Conservation (phyloP, 2,329 filamentous ascomycete genomes). For the Lasiodiplodia gonubiensis region DNA sequence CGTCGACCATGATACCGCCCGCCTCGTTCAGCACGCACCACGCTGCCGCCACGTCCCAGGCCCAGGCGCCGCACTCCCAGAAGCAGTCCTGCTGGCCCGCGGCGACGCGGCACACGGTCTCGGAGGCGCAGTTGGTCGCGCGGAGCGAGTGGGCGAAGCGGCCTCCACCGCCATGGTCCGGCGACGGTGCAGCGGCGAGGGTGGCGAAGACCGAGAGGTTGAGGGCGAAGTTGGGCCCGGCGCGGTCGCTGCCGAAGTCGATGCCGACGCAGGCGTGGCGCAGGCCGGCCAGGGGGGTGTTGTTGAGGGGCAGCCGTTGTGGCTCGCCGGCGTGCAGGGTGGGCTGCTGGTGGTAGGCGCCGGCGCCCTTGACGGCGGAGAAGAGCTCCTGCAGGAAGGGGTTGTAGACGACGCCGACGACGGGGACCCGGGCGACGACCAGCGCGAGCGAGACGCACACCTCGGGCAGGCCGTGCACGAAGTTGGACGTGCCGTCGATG, state of each 20-base stretch:
- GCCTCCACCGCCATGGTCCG: not conserved
- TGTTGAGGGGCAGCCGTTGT: not conserved
- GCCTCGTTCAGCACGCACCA: conserved; percentile 14
- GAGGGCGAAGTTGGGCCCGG: conserved; percentile 5
- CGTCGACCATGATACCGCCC: conserved; percentile 1
- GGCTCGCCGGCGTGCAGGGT: not conserved
- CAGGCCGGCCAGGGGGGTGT: not conserved
- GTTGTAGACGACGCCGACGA: conserved; percentile 21
- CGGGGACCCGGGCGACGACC: not conserved
- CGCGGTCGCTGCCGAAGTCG: conserved; percentile 7
- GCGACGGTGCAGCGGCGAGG: not conserved
- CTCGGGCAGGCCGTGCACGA: conserved; percentile 7
- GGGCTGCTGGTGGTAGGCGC: not conserved
- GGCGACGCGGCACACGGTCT: conserved; percentile 15
- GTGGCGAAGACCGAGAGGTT: not conserved
- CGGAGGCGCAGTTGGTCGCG: not conserved
- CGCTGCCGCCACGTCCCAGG: conserved; percentile 11
- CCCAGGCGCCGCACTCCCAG: conserved; percentile 9
- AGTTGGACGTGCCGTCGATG: conserved; percentile 24
- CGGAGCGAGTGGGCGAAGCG: conserved; percentile 7
- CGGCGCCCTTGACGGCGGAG: not conserved
- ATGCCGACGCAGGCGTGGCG: conserved; percentile 3
- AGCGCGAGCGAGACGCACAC: conserved; percentile 7
- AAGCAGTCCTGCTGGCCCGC: conserved; percentile 14
- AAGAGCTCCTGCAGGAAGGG: conserved; percentile 14